Evolutionary conservation across 192 early-diverging fungal species (phyloP), one percentile per base, ranked within the genome.

Genomic region (Backusella sp.): DNA sequence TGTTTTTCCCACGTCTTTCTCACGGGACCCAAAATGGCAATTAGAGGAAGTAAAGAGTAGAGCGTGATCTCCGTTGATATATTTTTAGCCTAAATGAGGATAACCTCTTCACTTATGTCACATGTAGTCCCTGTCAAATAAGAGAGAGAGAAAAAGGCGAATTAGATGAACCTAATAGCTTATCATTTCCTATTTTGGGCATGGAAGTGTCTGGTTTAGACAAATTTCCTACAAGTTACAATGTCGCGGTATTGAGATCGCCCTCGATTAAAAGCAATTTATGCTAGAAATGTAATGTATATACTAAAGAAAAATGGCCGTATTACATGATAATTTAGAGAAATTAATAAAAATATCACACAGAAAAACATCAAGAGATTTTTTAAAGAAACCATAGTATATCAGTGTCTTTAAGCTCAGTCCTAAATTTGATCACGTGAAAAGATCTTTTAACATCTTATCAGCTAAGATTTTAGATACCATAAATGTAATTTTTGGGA

Each of bases 1-100:
- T 70, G 21, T 39, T 70, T 70, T 71, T 71, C 70, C 39, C 70
- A 71, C 70, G 70, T 41, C 32, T 73, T 73, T 73, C 72, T 73
- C 72, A 73, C 72, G 72, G 34, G 28, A 53, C 72, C 35, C 14
- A 65, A 73, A 32, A 73, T 56, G 32, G 72, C 59, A 72, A 53
- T n/a, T 53, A 72, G 7, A 46, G 30, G 32, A 26, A 32, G 12
- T 53, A 46, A 53, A 72, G 52, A 32, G 35, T 53, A 32, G 71
- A 72, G 30, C 71, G 49, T 72, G 71, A 72, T 72, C 71, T 15
- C 11, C 3, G 1, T 26, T 28, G 56, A 26, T 62, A 72, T 59
- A 23, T 59, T 23, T 34, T 23, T 62, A 73, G 32, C 19, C 32
- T 26, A 56, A 41, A 41, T 71, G 23, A 14, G 17, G 15, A 71